Evolutionary conservation across 495 filamentous ascomycete species (phyloP).

Genomic region (Daldinia concentrica): DNA sequence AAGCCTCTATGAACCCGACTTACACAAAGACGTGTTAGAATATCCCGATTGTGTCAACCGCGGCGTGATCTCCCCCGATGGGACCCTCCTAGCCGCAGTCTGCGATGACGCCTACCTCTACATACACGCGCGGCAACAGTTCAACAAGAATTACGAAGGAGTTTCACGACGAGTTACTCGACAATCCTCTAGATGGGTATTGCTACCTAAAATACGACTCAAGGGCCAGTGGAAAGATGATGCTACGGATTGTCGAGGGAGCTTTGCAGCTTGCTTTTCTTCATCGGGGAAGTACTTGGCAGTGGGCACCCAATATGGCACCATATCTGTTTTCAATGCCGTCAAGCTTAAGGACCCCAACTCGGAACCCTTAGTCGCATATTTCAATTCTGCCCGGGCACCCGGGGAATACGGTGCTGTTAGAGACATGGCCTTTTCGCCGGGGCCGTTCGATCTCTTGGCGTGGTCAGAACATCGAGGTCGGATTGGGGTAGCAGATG

Average conservation of each 20-base stretch:
- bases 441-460: conserved; percentile 88
- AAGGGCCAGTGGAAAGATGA: conserved; percentile 60
- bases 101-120: conserved; percentile 86
- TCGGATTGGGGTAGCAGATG: conserved; percentile 82
- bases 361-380: conserved; percentile 53
- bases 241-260: conserved; percentile 59
- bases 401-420: conserved; percentile 76
- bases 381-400: conserved; percentile 66
- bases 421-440: conserved; percentile 89
- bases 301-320: conserved; percentile 66
- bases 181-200: conserved; percentile 52
- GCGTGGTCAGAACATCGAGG: conserved; percentile 94
- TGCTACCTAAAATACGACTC: conserved; percentile 55
- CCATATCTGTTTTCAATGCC: conserved; percentile 62
- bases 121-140: conserved; percentile 68
- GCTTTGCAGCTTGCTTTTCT: conserved; percentile 65
- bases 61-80: conserved; percentile 89
- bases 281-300: conserved; percentile 61
- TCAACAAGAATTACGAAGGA: conserved; percentile 46
- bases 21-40: conserved; percentile 69
- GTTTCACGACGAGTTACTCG: conserved; percentile 3
- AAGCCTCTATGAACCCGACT: conserved; percentile 59
- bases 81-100: conserved; percentile 79
- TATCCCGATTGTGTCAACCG: conserved; percentile 90
- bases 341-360: conserved; percentile 49